Base-by-base conservation (phyloP, 148 eudicot species). In the Fallopia convolvulus region DNA sequence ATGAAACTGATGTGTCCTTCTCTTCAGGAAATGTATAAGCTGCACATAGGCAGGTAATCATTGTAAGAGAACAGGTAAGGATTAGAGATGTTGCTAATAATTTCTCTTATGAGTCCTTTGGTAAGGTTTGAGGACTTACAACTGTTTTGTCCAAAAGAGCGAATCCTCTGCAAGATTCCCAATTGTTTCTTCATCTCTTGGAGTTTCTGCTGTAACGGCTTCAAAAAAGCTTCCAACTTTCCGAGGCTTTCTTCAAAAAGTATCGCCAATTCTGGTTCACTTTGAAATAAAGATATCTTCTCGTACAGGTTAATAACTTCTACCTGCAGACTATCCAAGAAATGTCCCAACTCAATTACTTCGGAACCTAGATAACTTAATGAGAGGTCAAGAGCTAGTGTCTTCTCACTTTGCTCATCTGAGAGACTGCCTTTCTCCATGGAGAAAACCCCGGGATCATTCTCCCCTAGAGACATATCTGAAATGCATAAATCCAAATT, bases 401-500 rank as follows among this genome's bases (percentile, higher is more conserved):
- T 87, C 80, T 91, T 88, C 80, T 90, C 92, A 0, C 86, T 70
- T 23, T 86, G 87, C 26, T 82, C 86, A 9, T 74, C 83, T 9
- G 89, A 80, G 52, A 83, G 79, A 36, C 60, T 72, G 49, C 82
- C 86, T 78, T 82, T 79, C 20, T 84, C 80, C 72, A 75, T 36
- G 20, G 84, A 80, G 80, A 86, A 70, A 36, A 89, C 87, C 85
- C 81, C 86, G 48, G 86, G 79, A 73, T 85, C 87, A 72, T 76
- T 86, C 81, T 87, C 91, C 70, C 87, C 85, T 21, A 86, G 79
- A 76, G 89, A 83, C 50, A 90, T 79, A 49, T 84, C 85, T 40
- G 87, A 78, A 80, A 87, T 82, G 53, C 85, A 89, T 73, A 86
- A 84, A 41, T 92, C 97, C 82, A 95, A 82, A 84, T 93, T 88